A percentile compares a stretch with the other conserved stretches of the same genome.
Conservation (phyloP, 139 green algal species). For the Auxenochlorella protothecoides region DNA sequence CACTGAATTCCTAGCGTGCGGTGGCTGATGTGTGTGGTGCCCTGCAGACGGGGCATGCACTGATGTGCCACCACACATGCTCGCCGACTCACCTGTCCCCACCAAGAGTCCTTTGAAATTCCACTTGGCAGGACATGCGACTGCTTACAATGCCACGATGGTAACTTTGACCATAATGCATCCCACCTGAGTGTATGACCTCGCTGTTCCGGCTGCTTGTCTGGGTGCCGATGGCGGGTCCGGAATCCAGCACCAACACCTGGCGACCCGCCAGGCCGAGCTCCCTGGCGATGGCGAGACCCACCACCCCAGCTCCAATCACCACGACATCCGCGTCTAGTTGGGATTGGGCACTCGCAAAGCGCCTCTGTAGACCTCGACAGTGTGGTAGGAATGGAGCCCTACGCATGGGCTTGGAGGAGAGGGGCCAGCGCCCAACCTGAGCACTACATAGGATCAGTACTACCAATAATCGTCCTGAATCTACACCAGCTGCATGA, state of each 20-base stretch:
- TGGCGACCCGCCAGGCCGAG: constrained; percentile 34
- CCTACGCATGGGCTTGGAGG: background rate
- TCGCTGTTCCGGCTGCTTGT: constrained; percentile 56
- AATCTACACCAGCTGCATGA: no score
- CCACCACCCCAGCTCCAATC: constrained; percentile 60
- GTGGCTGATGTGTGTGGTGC: background rate
- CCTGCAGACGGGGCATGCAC: background rate
- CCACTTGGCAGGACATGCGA: no score
- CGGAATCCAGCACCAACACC: constrained; percentile 62
- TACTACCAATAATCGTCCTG: no score
- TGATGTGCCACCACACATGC: background rate
- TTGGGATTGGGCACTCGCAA: background rate
- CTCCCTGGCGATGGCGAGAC: constrained; percentile 54
- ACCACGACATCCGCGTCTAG: constrained; percentile 14
- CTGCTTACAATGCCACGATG: no score
- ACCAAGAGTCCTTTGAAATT: no score
- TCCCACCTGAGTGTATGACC: constrained; percentile 29
- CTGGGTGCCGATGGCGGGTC: constrained; percentile 33
- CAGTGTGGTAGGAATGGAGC: background rate
- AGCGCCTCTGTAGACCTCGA: background rate
- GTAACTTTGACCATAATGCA: no score
- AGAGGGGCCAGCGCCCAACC: background rate
- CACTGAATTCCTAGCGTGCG: no score
- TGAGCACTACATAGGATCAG: no score
- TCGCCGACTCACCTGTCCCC: no score